A percentile compares a stretch with the other conserved stretches of the same genome.
These are phyloP conservation scores for Iodosphaeria phyllophila DNA, from an alignment of 2,329 filamentous ascomycete species.

Conservation along the genomic window DNA sequence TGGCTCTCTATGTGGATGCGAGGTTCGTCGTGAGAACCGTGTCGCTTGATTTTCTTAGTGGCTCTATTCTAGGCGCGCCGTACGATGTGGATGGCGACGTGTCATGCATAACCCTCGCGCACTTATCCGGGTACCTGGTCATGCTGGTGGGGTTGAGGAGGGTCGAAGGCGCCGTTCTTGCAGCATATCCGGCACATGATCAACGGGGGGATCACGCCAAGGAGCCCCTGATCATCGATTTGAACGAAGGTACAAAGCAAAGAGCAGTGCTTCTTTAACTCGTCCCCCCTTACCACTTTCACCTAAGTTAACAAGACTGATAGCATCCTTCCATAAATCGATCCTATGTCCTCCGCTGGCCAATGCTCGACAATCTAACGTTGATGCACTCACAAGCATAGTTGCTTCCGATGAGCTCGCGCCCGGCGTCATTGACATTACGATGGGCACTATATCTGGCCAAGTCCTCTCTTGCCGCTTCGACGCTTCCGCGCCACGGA, in stretches of 20 bases:
- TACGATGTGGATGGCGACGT: slow-evolving; percentile 25
- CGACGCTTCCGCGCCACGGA: slow-evolving; percentile 5
- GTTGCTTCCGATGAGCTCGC: slow-evolving; percentile 14
- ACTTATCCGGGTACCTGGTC: slow-evolving; percentile 4
- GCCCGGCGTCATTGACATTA: slow-evolving; percentile 13
- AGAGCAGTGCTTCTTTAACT: background rate
- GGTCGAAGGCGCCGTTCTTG: slow-evolving; percentile 5
- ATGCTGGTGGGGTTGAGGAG: slow-evolving; percentile 9
- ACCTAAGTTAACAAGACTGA: background rate
- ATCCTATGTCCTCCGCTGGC: background rate
- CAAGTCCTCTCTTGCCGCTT: slow-evolving; percentile 23
- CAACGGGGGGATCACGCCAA: background rate
- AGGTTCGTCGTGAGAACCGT: slow-evolving; percentile 21
- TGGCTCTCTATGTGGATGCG: slow-evolving; percentile 20
- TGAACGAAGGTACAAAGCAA: background rate
- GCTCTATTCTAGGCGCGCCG: slow-evolving; percentile 11
- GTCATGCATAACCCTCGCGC: slow-evolving; percentile 21
- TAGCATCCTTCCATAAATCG: background rate
- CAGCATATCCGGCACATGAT: slow-evolving; percentile 5
- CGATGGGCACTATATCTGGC: slow-evolving; percentile 32
- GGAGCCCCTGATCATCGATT: background rate
- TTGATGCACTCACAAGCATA: slow-evolving; percentile 29
- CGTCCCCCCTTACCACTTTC: background rate
- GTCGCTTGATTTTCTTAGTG: slow-evolving; percentile 13
- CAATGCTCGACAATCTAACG: background rate